Percentiles rank a stretch among this genome's conserved stretches.
Conservation (phyloP, 2,329 filamentous ascomycete species). For the Sclerotinia sclerotiorum region DNA sequence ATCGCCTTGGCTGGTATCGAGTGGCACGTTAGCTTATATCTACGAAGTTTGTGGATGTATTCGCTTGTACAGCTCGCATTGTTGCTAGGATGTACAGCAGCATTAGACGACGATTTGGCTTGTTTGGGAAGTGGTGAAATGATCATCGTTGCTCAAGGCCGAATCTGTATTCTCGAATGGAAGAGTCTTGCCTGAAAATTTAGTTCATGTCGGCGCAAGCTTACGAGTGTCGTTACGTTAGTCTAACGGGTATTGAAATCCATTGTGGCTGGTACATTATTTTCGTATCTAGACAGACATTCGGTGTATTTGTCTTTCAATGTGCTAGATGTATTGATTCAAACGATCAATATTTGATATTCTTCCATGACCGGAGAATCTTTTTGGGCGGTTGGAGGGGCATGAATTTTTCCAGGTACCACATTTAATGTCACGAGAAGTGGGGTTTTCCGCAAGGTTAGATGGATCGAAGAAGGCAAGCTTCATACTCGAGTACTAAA, state of each 20-base stretch:
- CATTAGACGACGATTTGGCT: constrained; percentile 5
- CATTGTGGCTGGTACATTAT: background rate
- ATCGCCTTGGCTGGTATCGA: background rate
- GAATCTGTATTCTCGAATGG: background rate
- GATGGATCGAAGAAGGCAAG: constrained; percentile 4
- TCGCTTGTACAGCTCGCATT: background rate
- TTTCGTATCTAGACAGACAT: background rate
- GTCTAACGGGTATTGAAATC: background rate
- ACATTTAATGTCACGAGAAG: background rate
- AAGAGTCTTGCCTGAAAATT: background rate
- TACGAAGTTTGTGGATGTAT: background rate
- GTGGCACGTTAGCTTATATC: background rate
- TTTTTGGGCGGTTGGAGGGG: background rate
- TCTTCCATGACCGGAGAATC: background rate
- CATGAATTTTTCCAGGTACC: background rate
- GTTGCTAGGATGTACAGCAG: background rate
- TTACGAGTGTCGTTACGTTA: background rate
- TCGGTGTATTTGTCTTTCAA: background rate
- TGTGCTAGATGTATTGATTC: background rate
- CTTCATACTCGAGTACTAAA: background rate
- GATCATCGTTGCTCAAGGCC: background rate
- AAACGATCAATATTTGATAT: background rate
- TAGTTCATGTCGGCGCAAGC: background rate
- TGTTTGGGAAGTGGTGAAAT: background rate
- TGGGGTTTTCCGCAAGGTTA: background rate